Evolutionary conservation across 306 rosid species (phyloP), one percentile per base, ranked within the genome.

Genomic region (Canavalia gladiata): DNA sequence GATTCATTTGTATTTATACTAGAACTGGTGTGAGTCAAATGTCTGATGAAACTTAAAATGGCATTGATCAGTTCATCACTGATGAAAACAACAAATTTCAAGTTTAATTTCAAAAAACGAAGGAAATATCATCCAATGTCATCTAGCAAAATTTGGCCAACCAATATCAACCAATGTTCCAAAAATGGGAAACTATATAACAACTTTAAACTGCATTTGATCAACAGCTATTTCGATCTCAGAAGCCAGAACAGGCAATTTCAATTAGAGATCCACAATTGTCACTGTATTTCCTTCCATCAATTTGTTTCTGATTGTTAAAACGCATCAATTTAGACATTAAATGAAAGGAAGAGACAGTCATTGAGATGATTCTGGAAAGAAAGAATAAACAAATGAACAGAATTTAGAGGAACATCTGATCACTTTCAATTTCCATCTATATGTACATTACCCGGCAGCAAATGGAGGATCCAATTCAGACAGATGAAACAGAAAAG

Each of bases 371-470:
- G 59, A 46, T 77, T 43, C 2, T 1, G 30, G 30, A 35, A 76
- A 68, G 49, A 29, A 46, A 2, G 47, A 84, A 79, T 6, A 79
- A 25, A 31, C 56, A 35, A 55, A 59, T 58, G 54, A 30, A 79
- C 68, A 58, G 41, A 62, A 49, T 50, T 8, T 13, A 12, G 39
- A 50, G 66, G 51, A 28, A 31, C 55, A 58, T 57, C 39, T 25
- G 47, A 80, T 43, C 70, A 41, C 28, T 63, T 68, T 55, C n/a
- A 37, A 73, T 59, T 62, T 73, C 84, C 41, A n/a, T 7, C 46
- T 10, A 76, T 11, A 41, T 7, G 50, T 18, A 18, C 25, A 18
- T 18, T 18, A 52, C 33, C 34, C 35, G 1, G n/a, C 46, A 65
- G 13, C 51, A 73, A 28, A 41, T 46, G 37, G 52, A 70, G 54